Evolutionary conservation across 805 yeast species (phyloP), one percentile per base, ranked within the genome.

Genomic region (Yamadazyma kitorensis): DNA sequence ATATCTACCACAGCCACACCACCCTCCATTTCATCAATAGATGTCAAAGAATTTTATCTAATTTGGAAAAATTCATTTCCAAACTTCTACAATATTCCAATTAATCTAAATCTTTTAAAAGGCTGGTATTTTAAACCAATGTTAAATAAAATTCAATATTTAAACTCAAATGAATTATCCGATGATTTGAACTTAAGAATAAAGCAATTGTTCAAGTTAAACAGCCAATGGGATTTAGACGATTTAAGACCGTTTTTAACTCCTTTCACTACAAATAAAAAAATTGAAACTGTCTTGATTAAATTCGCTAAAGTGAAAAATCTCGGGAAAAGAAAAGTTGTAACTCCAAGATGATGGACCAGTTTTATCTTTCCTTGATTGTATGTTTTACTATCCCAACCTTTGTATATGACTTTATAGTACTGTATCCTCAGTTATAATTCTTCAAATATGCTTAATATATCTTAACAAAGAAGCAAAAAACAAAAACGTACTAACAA

Each of bases 1-100:
- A 18, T 40, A 24, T 34, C 45, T 1, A 29, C 18, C 9, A n/a
- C n/a, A n/a, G n/a, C n/a, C n/a, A n/a, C n/a, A n/a, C n/a, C n/a
- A n/a, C n/a, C n/a, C n/a, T n/a, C n/a, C n/a, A n/a, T n/a, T n/a
- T n/a, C n/a, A n/a, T n/a, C n/a, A n/a, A n/a, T n/a, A n/a, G 33
- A 29, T 15, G 21, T 59, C 0, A 74, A 75, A 25, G 86, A 82
- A 39, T 76, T 87, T 48, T 48, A 80, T 39, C 68, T 83, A 31
- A 70, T 72, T 33, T 76, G 89, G 79, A 76, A 78, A 46, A 64
- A 79, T 1, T 60, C 70, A 5, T 65, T 85, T 26, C 89, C 93
- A 2, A 72, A 77, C 6, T 72, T 76, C 54, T 72, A 77, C 61
- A 77, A 73, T 31, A 72, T 81, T 26, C 72, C 80, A 13, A 63